A percentile compares a stretch with the other conserved stretches of the same genome.
phyloP scores from a whole-genome alignment of 2,329 filamentous ascomycete genomes.

The Botrytis medusae region DNA sequence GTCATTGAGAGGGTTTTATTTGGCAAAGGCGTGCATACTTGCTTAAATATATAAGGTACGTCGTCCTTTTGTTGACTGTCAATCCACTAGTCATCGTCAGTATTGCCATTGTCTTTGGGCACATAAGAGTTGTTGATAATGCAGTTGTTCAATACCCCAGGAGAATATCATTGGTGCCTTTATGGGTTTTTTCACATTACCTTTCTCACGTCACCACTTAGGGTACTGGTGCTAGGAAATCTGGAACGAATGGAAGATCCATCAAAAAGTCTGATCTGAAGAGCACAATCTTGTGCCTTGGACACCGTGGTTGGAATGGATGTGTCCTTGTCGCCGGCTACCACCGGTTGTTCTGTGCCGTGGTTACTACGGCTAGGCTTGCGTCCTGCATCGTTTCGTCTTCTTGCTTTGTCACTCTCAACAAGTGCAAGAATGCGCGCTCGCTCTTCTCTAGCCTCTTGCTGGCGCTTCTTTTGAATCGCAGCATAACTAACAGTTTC shows the following conservation, averaged over 20 bases:
- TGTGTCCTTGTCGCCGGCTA: conserved; percentile 10
- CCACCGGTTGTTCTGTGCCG: background rate
- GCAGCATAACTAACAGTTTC: conserved; percentile 52
- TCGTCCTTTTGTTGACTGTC: conserved; percentile 61
- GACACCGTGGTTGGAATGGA: conserved; percentile 3
- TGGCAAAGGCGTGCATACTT: conserved; percentile 76
- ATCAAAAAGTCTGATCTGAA: conserved; percentile 83
- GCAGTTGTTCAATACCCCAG: background rate
- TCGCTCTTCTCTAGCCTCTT: conserved; percentile 66
- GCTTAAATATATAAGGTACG: conserved; percentile 77
- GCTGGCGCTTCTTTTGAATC: conserved; percentile 59
- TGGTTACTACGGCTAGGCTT: conserved; percentile 43
- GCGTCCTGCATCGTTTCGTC: conserved; percentile 53
- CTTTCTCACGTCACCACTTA: conserved; percentile 65
- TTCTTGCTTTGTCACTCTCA: conserved; percentile 73
- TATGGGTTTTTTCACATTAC: background rate
- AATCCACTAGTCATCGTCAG: conserved; percentile 57
- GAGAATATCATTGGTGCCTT: background rate
- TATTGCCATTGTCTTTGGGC: background rate
- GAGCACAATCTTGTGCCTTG: conserved; percentile 48
- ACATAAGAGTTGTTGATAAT: background rate
- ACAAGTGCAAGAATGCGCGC: conserved; percentile 72
- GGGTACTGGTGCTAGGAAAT: conserved; percentile 64
- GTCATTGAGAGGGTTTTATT: conserved; percentile 71
- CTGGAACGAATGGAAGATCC: conserved; percentile 73